Base-by-base conservation (phyloP, 225 moss, liverwort and hornwort species). In the Antitrichia curtipendula region DNA sequence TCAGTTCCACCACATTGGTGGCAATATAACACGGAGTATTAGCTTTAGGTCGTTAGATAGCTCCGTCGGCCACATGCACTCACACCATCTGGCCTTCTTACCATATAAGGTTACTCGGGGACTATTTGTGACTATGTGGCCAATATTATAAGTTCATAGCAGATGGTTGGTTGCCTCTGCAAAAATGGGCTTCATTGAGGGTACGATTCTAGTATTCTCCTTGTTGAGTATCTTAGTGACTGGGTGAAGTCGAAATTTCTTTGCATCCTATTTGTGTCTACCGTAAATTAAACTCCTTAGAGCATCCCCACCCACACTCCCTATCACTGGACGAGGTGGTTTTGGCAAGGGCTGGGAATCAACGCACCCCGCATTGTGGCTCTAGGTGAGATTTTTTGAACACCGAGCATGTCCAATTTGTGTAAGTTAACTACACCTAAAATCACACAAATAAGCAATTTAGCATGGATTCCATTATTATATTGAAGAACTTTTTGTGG, bases 1-100 rank as follows among this genome's bases (percentile, higher is more conserved):
- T 78, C 28, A 71, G 56, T 82, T 63, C 76, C 84, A 90, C 85
- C 87, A 78, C 82, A 86, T 87, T 90, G 71, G 80, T 88, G 90
- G 75, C 75, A 83, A 62, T 36, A 56, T 75, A 16, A 58, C 73
- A 53, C 17, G 8, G 38, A 82, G 65, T 32, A 32, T 34, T 45
- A 78, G 81, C 34, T 45, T 10, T 53, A 75, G 54, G 49, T 49
- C 34, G 43, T 69, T 28, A 60, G 82, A 70, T 32, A 89, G 36
- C 63, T 29, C 91, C 49, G 41, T 65, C 27, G 82, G 50, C 28
- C 36, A 50, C 57, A 34, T 62, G 25, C 40, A 61, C 40, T 47
- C 28, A 36, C 72, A 45, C 16, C 32, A 72, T 78, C n/a, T 12
- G 53, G 77, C 64, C 11, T 36, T 57, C 73, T 17, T 9, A 18